Evolutionary conservation across 2,329 filamentous ascomycete genomes (phyloP), one percentile per base, ranked within the genome.

Genomic region (Arthrobotrys megalospora): DNA sequence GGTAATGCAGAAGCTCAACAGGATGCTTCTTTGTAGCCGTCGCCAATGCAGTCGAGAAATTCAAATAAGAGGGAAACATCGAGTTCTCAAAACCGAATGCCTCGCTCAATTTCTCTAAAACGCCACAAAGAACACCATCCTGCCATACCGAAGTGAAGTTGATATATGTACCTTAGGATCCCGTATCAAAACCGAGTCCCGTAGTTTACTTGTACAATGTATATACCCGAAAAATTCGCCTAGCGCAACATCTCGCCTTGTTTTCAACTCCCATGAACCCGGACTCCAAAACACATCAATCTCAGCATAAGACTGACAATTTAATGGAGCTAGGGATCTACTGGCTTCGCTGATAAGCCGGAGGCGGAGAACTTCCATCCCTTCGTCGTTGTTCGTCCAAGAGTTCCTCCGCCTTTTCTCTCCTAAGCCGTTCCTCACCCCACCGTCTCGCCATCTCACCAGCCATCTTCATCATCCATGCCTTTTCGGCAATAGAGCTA

Each of bases 391-490:
- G 78, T 60, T 81, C 76, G 58, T 79, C 72, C 36, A 79, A 50
- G 45, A 79, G 68, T 69, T 81, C 79, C 50, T 77, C 79, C 41
- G 70, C 60, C 41, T 79, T 79, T 11, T 80, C 79, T n/a, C 80
- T 70, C 38, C 79, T 78, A 67, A 87, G 86, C 85, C 97, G 96
- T 85, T 97, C 93, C 81, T 97, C 93, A 80, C 95, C 93, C 80
- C 97, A 93, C 70, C 93, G 91, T 63, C 91, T 88, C 41, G 94
- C 93, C 82, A 98, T 95, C 84, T 98, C 96, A 80, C 91, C 91
- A 4, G 95, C 94, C 89, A 99, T 96, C 86, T 97, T 96, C 86
- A 91, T 90, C 85, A 96, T 92, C 92, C 93, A 96, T 1, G 92
- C 93, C 84, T 93, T 91, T 83, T 94, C 92, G 28, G 93, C 86